Evolutionary conservation across 1,284 basidiomycete species (phyloP).

Genomic region (Coniferiporia sulphurascens): DNA sequence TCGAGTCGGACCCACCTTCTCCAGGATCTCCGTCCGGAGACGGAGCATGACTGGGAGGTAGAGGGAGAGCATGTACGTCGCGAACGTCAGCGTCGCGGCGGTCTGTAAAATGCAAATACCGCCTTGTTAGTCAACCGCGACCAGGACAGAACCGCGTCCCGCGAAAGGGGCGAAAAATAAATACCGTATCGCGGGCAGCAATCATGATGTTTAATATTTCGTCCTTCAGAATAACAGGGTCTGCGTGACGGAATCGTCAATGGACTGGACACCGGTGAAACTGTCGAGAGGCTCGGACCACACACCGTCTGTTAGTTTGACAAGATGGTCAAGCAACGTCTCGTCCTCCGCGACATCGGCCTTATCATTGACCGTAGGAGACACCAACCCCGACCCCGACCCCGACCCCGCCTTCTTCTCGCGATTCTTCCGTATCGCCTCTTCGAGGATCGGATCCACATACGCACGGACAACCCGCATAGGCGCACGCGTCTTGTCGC

Average conservation of each 20-base stretch:
- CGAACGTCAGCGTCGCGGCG: conserved; percentile 33
- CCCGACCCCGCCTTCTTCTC: conserved; percentile 22
- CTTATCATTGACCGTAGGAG: conserved; percentile 17
- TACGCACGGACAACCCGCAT: conserved; percentile 47
- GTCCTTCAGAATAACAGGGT: conserved; percentile 29
- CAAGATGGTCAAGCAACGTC: conserved; percentile 47
- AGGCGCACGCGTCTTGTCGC: conserved; percentile 37
- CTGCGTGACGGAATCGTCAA: conserved; percentile 14
- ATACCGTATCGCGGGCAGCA: conserved; percentile 34
- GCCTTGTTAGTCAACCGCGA: background rate
- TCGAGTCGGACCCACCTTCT: conserved; percentile 27
- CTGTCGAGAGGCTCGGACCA: background rate
- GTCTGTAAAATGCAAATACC: no score
- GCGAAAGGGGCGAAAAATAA: conserved; percentile 4
- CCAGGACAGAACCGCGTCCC: no score
- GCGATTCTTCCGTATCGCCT: conserved; percentile 36
- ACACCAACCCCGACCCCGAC: no score
- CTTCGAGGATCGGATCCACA: conserved; percentile 44
- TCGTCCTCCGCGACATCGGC: conserved; percentile 33
- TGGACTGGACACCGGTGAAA: background rate
- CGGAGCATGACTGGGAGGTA: conserved; percentile 31
- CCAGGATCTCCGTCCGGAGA: conserved; percentile 36
- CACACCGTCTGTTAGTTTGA: conserved; percentile 45
- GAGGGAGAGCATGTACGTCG: conserved; percentile 34
- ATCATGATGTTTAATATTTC: conserved; percentile 34